Evolutionary conservation across 2,329 filamentous ascomycete genomes (phyloP), one percentile per base, ranked within the genome.

Genomic region (Xenoacremonium recifei): DNA sequence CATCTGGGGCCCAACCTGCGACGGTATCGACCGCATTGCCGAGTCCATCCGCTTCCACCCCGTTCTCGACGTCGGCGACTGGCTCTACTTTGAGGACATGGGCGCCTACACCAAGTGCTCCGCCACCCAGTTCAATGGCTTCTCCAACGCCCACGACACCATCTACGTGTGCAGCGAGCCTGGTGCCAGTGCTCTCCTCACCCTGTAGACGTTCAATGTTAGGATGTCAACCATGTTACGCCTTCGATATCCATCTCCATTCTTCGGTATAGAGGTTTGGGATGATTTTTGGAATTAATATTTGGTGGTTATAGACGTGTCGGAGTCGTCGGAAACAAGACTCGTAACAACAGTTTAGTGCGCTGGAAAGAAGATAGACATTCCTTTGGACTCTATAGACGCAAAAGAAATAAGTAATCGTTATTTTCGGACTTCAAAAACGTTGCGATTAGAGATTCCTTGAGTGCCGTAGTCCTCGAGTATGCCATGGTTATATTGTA

Each of bases 71-170:
- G 88, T 96, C 6, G 93, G 93, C 39, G 93, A 99, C 67, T 99
- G 93, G 93, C 77, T 99, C 40, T 99, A 95, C 73, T 99, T 99
- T 68, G 89, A 96, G 71, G 83, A 96, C 48, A 99, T 99, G 93
- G 93, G 93, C 41, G 92, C 93, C 18, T 99, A 99, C 69, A 97
- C 93, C 57, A 95, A 91, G 77, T 97, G 92, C 76, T 96, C 90
- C 46, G 92, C 93, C 50, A 99, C 93, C 43, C 84, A 87, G 62
- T 99, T 99, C 84, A 99, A 99, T 57, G 93, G 93, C 50, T 99
- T 97, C 70, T 87, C 84, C 40, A 89, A 97, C 68, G 78, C 83
- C 56, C 93, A 99, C 66, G 87, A 96, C 59, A 86, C 95, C 50
- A 84, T 97, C 52, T 97, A 97, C 63, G 86, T 97, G 55, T 95